phyloP scores from a whole-genome alignment of 1,284 basidiomycete species.

The Uromyces viciae-fabae region DNA sequence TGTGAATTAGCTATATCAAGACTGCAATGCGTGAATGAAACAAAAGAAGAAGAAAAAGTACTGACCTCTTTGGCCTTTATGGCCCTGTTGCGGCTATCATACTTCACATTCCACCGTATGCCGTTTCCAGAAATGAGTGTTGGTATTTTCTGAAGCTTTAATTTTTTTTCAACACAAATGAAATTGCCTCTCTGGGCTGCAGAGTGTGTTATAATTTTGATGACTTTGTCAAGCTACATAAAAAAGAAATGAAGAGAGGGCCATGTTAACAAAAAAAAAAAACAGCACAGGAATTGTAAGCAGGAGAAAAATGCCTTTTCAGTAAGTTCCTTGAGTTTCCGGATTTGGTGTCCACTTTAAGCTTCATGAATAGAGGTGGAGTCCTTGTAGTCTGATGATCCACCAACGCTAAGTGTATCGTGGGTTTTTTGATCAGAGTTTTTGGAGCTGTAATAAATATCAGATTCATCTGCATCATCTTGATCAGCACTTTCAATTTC shows the following conservation, averaged over 20 bases:
- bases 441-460: too few species aligned
- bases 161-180: not conserved
- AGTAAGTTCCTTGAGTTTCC: not conserved
- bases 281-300: too few species aligned
- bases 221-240: not conserved
- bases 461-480: too few species aligned
- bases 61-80: too few species aligned
- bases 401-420: too few species aligned
- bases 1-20: too few species aligned
- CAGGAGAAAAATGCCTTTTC: not conserved
- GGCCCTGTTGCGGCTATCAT: not conserved
- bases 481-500: too few species aligned
- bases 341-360: too few species aligned
- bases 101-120: not conserved
- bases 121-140: not conserved
- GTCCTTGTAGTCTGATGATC: not conserved
- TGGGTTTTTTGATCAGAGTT: too few species aligned
- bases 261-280: not conserved
- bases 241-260: not conserved
- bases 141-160: not conserved
- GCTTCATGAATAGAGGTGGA: too few species aligned
- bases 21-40: not conserved
- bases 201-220: not conserved
- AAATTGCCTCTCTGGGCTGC: not conserved
- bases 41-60: too few species aligned